phyloP scores from a whole-genome alignment of 2,329 filamentous ascomycete species.

The Xylaria sp. region DNA sequence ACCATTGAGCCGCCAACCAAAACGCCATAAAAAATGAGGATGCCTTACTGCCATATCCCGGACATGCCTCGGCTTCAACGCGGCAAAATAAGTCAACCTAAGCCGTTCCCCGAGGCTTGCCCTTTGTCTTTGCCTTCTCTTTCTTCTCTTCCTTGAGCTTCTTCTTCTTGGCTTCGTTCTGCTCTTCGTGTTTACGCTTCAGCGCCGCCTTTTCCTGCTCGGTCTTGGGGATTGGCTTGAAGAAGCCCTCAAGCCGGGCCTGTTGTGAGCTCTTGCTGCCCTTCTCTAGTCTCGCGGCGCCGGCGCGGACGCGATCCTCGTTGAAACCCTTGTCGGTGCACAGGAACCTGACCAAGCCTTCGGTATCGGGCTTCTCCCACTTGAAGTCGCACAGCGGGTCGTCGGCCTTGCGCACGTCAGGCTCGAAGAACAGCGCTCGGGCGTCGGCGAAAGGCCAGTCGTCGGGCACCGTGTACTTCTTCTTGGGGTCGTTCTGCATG shows the following conservation, averaged over 20 bases:
- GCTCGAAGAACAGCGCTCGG: slow-evolving; percentile 87
- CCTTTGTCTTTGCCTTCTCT: slow-evolving; percentile 89
- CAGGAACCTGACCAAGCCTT: slow-evolving; percentile 86
- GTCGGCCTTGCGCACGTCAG: slow-evolving; percentile 83
- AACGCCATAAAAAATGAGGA: slow-evolving; percentile 31
- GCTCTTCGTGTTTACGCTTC: slow-evolving; percentile 94
- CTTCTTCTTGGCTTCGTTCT: slow-evolving; percentile 91
- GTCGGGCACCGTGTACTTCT: slow-evolving; percentile 86
- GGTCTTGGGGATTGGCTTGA: slow-evolving; percentile 89
- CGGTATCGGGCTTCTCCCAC: slow-evolving; percentile 92
- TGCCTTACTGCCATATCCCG: not conserved
- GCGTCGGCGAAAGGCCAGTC: slow-evolving; percentile 96
- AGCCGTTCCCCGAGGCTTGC: slow-evolving; percentile 72
- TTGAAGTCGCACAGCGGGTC: slow-evolving; percentile 93
- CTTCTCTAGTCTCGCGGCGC: slow-evolving; percentile 80
- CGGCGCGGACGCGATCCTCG: slow-evolving; percentile 87
- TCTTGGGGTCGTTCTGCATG: slow-evolving; percentile 76
- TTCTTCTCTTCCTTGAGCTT: slow-evolving; percentile 93
- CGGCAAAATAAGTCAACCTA: not conserved
- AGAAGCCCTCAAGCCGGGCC: slow-evolving; percentile 91
- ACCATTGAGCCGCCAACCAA: slow-evolving; percentile 29
- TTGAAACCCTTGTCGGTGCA: slow-evolving; percentile 96
- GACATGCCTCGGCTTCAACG: not conserved
- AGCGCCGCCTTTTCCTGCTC: slow-evolving; percentile 81
- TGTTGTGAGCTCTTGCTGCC: slow-evolving; percentile 91